These are phyloP conservation scores for Cryomyces minteri DNA, from an alignment of 495 filamentous ascomycete species.

Conservation along the genomic window DNA sequence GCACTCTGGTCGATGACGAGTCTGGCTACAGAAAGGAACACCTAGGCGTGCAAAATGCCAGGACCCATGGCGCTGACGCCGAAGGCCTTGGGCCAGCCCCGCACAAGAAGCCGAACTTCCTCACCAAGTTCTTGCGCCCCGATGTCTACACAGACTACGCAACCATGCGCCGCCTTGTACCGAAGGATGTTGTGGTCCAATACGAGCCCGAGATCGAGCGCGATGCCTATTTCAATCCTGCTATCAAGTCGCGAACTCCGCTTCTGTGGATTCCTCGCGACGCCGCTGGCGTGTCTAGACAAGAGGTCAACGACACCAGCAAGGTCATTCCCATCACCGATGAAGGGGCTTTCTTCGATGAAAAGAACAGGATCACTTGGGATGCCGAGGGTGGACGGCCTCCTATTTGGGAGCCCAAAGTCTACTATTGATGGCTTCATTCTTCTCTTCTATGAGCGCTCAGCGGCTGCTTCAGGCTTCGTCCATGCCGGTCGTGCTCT, in stretches of 20 bases:
- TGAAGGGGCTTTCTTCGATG: slow-evolving; percentile 44
- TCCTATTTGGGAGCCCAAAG: slow-evolving; percentile 20
- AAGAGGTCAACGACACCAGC: slow-evolving; percentile 41
- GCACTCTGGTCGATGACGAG: slow-evolving; percentile 1
- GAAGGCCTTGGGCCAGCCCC: slow-evolving; percentile 9
- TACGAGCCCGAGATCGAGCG: slow-evolving; percentile 36
- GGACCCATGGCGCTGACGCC: not conserved
- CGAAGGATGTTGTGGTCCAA: slow-evolving; percentile 30
- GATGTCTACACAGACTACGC: slow-evolving; percentile 58
- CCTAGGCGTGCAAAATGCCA: not conserved
- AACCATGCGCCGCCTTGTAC: slow-evolving; percentile 52
- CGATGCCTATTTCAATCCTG: slow-evolving; percentile 48
- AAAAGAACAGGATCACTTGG: slow-evolving; percentile 41
- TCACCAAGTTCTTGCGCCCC: slow-evolving; percentile 60
- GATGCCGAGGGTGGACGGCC: slow-evolving; percentile 19
- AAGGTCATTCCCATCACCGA: slow-evolving; percentile 38
- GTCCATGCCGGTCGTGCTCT: no score
- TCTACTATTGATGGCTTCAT: slow-evolving; percentile 14
- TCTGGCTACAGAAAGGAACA: not conserved
- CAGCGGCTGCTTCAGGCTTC: no score
- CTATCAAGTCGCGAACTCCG: slow-evolving; percentile 38
- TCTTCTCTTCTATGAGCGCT: no score
- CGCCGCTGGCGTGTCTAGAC: slow-evolving; percentile 38
- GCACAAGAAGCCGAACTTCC: slow-evolving; percentile 32
- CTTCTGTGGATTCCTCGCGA: slow-evolving; percentile 55